Conservation (phyloP, 192 early-diverging fungal genomes). For the Mortierella claussenii region DNA sequence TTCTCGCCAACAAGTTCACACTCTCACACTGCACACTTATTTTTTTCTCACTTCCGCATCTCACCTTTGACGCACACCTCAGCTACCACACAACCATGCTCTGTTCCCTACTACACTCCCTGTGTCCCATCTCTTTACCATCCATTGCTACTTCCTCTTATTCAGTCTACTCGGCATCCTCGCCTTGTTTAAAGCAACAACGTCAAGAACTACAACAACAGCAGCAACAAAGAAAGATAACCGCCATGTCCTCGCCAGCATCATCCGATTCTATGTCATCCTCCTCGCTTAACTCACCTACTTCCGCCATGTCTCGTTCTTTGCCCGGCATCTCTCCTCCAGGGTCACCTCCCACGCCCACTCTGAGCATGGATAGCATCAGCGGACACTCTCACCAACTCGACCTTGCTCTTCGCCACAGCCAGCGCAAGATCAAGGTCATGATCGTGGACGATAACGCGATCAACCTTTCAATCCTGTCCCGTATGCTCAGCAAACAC, state of each 20-base stretch:
- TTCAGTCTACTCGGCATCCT: too few species aligned
- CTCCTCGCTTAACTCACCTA: background rate
- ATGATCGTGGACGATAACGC: slow-evolving; percentile 76
- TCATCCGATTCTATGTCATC: background rate
- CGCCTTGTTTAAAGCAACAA: too few species aligned
- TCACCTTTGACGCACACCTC: too few species aligned
- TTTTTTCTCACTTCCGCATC: too few species aligned
- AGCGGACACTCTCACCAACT: slow-evolving; percentile 6
- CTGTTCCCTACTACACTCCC: background rate
- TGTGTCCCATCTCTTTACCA: too few species aligned
- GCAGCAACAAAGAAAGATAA: too few species aligned
- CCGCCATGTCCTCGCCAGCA: background rate
- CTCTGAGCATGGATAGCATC: slow-evolving; percentile 41
- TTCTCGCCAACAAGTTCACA: too few species aligned
- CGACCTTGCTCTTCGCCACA: slow-evolving; percentile 12
- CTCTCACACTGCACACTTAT: too few species aligned
- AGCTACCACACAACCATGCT: background rate
- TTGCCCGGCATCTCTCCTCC: slow-evolving; percentile 32
- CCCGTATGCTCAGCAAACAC: slow-evolving; percentile 61
- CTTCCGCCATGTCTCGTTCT: slow-evolving; percentile 7
- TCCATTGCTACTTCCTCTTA: too few species aligned
- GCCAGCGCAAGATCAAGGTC: slow-evolving; percentile 40
- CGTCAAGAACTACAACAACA: too few species aligned
- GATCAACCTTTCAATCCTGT: slow-evolving; percentile 70
- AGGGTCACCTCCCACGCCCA: slow-evolving; percentile 41